Conservation (phyloP, 305 asterid genomes). For the Coffea humblotiana region DNA sequence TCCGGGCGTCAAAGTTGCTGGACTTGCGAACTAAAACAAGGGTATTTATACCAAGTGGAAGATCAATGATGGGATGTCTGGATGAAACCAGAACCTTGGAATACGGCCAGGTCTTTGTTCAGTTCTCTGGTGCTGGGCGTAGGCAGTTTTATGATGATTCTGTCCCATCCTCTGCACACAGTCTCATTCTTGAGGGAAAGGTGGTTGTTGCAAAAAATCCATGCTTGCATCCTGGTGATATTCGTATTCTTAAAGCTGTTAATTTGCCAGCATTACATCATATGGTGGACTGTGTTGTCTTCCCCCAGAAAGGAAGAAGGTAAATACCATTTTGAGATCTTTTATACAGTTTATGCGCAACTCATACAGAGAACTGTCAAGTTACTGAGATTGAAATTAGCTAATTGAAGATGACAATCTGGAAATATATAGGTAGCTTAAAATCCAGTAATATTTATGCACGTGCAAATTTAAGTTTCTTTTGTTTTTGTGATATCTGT, state of each 20-base stretch:
- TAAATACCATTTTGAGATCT: conserved; percentile 21
- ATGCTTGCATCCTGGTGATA: conserved; percentile 90
- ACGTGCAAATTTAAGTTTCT: too few relatives aligned
- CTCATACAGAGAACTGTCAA: not conserved
- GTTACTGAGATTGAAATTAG: not conserved
- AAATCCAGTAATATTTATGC: not conserved
- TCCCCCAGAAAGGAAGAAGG: conserved; percentile 74
- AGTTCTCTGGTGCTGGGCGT: conserved; percentile 41
- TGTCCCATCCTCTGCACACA: conserved; percentile 5
- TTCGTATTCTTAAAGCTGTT: conserved; percentile 71
- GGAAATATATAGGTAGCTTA: not conserved
- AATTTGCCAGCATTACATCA: conserved; percentile 55
- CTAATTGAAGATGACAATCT: not conserved
- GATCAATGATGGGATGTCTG: conserved; percentile 86
- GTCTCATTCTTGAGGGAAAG: conserved; percentile 32
- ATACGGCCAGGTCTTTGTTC: conserved; percentile 84
- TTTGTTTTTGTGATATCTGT: too few relatives aligned
- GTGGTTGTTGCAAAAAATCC: conserved; percentile 88
- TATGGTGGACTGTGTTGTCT: conserved; percentile 90
- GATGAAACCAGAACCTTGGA: conserved; percentile 71
- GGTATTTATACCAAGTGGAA: conserved; percentile 62
- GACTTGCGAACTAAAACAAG: conserved; percentile 64
- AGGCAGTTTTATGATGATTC: conserved; percentile 36
- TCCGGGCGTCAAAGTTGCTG: conserved; percentile 63
- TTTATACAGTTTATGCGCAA: not conserved